These are phyloP conservation scores for Epichloe sibirici DNA, from an alignment of 2,329 filamentous ascomycete genomes.

Conservation along the genomic window DNA sequence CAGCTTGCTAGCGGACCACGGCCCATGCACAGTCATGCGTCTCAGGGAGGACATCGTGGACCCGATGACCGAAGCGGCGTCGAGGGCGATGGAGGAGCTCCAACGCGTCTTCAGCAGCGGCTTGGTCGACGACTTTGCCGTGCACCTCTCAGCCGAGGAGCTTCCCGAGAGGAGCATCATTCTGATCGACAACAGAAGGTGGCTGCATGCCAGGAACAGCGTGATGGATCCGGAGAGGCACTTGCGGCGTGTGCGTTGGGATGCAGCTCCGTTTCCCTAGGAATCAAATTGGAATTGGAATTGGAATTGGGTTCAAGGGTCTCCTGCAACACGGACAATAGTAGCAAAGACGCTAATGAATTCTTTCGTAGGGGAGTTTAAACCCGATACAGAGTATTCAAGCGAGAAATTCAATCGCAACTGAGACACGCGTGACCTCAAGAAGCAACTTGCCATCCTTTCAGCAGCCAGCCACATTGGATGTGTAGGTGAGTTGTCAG, in stretches of 20 bases:
- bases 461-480: no score
- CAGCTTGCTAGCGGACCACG: neutral
- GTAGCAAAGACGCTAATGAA: no score
- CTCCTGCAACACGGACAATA: no score
- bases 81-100: neutral
- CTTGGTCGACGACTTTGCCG: neutral
- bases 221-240: constrained; percentile 22
- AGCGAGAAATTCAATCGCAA: no score
- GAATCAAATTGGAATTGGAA: no score
- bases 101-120: neutral
- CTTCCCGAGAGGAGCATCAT: neutral
- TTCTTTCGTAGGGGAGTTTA: no score
- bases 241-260: constrained; percentile 19
- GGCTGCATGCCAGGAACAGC: constrained; percentile 21
- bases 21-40: neutral
- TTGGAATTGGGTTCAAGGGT: no score
- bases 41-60: neutral
- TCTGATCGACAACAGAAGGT: constrained; percentile 9
- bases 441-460: no score
- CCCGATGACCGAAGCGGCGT: neutral
- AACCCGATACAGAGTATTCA: no score
- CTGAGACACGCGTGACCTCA: no score
- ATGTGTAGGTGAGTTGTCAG: no score
- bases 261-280: neutral
- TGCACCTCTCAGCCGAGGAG: neutral